Base-by-base conservation (phyloP, 2,329 filamentous ascomycete species). In the Claviceps capensis region DNA sequence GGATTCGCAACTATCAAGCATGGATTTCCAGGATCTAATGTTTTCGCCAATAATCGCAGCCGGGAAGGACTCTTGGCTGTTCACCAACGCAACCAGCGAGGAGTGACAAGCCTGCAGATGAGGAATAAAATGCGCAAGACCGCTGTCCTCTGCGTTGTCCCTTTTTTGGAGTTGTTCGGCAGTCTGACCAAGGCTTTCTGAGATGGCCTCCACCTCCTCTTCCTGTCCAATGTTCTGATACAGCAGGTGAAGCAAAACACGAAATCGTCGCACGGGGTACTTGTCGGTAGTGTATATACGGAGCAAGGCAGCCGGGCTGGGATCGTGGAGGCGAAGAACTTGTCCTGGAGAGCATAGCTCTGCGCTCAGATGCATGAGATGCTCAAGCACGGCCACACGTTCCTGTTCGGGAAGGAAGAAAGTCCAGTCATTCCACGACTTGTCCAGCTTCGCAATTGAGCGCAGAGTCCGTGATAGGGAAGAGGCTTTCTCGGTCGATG, bases 331-430 rank as follows among this genome's bases (percentile, higher is more conserved):
- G 8, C 67, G 67, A 23, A 71, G 61, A 3, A 65, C 66, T 30
- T 64, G 60, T 5, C 61, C 63, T 6, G 63, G 64, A 2, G 62
- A 59, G 7, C 66, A 60, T 13, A 65, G 61, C 4, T 69, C 64
- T 19, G 71, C 62, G 46, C 73, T 71, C 42, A 77, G 71, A 48
- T 78, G 70, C 44, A 85, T 63, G 34, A 81, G 69, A 58, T 84
- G 76, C 56, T 85, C 80, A 17, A 85, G 67, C 1, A 79, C 75
- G 2, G 79, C 77, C 8, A 73, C 74, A 54, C 75, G 77, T 63
- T 78, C 77, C 5, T 63, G 56, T 45, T 74, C 77, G 0, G 71
- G 65, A 6, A 82, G 62, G 44, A 76, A 69, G 52, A 73, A 73
- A 1, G 74, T 75, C 73, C 78, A 78, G 50, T 83, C 77, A 44